These are phyloP conservation scores for Chaetomiaceae sp. DNA, from an alignment of 2,329 filamentous ascomycete genomes.

Conservation along the genomic window DNA sequence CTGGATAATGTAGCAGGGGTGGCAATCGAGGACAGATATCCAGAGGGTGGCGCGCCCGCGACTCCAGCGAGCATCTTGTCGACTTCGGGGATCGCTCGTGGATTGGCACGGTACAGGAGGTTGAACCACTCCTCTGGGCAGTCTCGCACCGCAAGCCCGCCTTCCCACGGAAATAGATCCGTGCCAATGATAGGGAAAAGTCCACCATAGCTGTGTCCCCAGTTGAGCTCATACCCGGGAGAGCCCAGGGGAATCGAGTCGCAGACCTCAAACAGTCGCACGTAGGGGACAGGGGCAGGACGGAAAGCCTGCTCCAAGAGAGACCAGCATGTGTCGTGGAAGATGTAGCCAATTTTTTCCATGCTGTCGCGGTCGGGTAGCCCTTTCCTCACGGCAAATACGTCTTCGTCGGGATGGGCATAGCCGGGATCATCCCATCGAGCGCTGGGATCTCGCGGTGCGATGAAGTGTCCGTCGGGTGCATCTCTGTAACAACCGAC, in stretches of 20 bases:
- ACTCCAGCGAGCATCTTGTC: background rate
- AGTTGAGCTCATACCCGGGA: background rate
- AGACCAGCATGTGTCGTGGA: background rate
- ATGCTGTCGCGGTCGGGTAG: too few species aligned
- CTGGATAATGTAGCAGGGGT: background rate
- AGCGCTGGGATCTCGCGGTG: too few species aligned
- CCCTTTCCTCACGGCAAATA: too few species aligned
- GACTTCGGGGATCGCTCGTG: background rate
- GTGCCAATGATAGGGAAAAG: background rate
- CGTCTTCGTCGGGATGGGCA: too few species aligned
- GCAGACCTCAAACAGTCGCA: background rate
- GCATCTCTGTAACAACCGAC: too few species aligned
- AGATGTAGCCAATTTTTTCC: slow-evolving; percentile 2
- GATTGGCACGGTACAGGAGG: background rate
- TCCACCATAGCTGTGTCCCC: slow-evolving; percentile 3
- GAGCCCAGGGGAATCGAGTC: background rate
- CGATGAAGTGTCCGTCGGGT: too few species aligned
- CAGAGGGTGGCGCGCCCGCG: background rate
- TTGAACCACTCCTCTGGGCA: background rate
- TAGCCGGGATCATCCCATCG: too few species aligned
- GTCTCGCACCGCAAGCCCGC: background rate
- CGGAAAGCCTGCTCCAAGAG: background rate
- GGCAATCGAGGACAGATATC: too few species aligned
- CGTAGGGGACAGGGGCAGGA: background rate
- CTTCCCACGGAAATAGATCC: slow-evolving; percentile 2